Percentiles rank a stretch among this genome's conserved stretches.
These are phyloP conservation scores for Penicillium argentinense DNA, from an alignment of 495 filamentous ascomycete species.

Conservation along the genomic window DNA sequence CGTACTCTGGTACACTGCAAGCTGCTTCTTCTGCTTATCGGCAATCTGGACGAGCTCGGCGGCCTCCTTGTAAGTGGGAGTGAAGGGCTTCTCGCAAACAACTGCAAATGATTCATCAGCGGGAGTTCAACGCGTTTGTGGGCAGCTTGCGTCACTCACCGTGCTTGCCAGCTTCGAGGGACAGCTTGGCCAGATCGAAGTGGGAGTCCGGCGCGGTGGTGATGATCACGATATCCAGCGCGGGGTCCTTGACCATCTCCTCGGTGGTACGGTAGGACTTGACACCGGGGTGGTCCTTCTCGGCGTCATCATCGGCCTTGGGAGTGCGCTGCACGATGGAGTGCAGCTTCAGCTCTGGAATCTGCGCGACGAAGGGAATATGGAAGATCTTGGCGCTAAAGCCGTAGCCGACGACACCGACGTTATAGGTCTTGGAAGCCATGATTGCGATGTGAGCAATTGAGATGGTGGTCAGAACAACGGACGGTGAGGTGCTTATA, in stretches of 20 bases:
- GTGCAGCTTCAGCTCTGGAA: conserved; percentile 66
- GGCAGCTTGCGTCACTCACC: conserved; percentile 30
- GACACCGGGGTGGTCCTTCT: conserved; percentile 64
- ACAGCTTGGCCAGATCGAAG: conserved; percentile 61
- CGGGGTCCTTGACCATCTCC: conserved; percentile 63
- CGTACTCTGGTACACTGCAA: conserved; percentile 83
- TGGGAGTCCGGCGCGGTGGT: conserved; percentile 78
- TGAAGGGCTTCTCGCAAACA: conserved; percentile 88
- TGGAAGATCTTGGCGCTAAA: conserved; percentile 88
- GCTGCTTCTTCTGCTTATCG: conserved; percentile 54
- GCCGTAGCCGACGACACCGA: conserved; percentile 66
- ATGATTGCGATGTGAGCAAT: conserved; percentile 23
- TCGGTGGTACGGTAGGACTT: conserved; percentile 63
- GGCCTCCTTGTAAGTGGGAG: conserved; percentile 69
- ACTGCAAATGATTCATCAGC: conserved; percentile 37
- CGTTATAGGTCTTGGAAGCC: conserved; percentile 53
- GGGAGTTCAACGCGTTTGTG: background rate
- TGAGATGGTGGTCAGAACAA: background rate
- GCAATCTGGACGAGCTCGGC: conserved; percentile 67
- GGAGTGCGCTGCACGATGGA: conserved; percentile 78
- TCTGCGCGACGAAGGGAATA: conserved; percentile 75
- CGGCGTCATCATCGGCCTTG: conserved; percentile 61
- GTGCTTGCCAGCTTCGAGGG: conserved; percentile 75
- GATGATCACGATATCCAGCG: conserved; percentile 70
- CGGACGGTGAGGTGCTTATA: conserved; percentile 11